Conservation (phyloP, 2,329 filamentous ascomycete species). For the Fusarium sp. region DNA sequence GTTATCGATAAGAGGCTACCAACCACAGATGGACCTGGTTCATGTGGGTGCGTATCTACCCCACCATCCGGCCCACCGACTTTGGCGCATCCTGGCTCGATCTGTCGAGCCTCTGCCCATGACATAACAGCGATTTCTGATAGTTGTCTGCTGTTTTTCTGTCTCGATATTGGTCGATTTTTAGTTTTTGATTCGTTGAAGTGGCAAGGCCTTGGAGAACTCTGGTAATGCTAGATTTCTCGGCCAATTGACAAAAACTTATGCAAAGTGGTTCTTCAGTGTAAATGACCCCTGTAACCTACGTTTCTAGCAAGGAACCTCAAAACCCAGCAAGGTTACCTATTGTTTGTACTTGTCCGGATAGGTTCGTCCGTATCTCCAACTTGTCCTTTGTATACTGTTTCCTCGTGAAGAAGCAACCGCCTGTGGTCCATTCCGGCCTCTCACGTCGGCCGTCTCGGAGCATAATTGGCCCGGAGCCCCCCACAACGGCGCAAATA, state of each 20-base stretch:
- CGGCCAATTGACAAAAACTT: too few relatives aligned
- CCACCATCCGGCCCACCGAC: slow-evolving; percentile 31
- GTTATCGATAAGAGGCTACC: slow-evolving; percentile 53
- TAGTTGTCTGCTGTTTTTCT: background rate
- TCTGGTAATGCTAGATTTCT: too few relatives aligned
- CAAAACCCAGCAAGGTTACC: background rate
- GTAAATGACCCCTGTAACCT: background rate
- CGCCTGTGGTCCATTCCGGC: slow-evolving; percentile 19
- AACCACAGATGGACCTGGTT: slow-evolving; percentile 10
- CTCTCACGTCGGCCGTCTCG: slow-evolving; percentile 6
- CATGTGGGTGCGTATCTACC: slow-evolving; percentile 11
- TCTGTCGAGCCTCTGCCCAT: slow-evolving; percentile 2
- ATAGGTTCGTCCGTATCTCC: background rate
- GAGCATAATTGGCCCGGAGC: slow-evolving; percentile 41
- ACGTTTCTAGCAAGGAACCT: background rate
- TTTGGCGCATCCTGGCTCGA: slow-evolving; percentile 6
- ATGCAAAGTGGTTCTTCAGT: background rate
- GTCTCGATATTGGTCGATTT: background rate
- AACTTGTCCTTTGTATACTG: background rate
- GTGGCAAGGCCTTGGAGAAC: too few relatives aligned
- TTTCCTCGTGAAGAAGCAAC: background rate
- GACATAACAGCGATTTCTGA: background rate
- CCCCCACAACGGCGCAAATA: slow-evolving; percentile 36
- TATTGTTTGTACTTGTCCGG: too few relatives aligned
- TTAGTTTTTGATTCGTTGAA: background rate